Evolutionary conservation across 75 land plant genomes (phyloP), one percentile per base, ranked within the genome.

Genomic region (Azolla pinnata): DNA sequence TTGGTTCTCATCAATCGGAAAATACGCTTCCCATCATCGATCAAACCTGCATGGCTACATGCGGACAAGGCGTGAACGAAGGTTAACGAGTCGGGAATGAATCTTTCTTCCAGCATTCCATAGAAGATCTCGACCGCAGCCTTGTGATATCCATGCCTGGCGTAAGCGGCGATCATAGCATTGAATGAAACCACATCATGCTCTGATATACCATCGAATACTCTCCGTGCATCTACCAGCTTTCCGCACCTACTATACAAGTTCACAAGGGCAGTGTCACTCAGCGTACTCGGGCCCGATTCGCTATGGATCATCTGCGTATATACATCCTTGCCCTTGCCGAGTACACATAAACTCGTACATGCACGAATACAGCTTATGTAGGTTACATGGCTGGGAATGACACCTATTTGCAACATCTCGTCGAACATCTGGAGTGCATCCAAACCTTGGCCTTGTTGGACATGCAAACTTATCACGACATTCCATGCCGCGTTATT

Each of bases 181-280:
- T 57, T 60, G 64, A 67, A 75, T 27, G 72, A 63, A 21, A 63
- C 44, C 4, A 60, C 19, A 54, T 68, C 72, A 31, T 30, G 34
- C 1, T 48, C 20, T 35, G 28, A 17, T 52, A 75, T 57, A 16
- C 24, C 23, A 2, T 64, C 72, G 35, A 75, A 75, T 2, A 64
- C 25, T 7, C 1, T 1, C 9, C 26, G 42, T 35, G 68, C 77
- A 31, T 45, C 59, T 1, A 4, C 59, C n/a, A 65, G 38, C 54
- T 18, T 48, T 0, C 69, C 53, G n/a, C 62, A 67, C 30, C 59
- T 67, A 21, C 29, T 72, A 60, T 75, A 60, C 55, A 68, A 44
- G 34, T 64, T 45, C 46, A 59, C 32, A 53, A 75, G 29, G 17
- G 63, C 16, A 40, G 21, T 57, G 9, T 29, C 61, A 20, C 40